Base-by-base conservation (phyloP, 768 basidiomycete genomes). In the Suillus bovinus region DNA sequence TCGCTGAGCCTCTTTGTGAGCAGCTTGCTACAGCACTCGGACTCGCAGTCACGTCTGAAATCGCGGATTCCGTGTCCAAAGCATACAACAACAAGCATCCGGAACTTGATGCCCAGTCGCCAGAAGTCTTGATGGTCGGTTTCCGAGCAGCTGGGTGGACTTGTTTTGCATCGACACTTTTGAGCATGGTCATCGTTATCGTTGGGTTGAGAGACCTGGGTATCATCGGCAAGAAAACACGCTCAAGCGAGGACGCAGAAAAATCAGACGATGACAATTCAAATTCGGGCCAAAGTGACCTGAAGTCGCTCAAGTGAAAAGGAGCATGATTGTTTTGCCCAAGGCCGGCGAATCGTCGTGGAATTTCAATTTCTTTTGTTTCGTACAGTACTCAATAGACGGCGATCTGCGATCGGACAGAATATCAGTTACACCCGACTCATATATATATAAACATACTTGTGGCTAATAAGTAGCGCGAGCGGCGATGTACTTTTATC, bases 21-120 rank as follows among this genome's bases (percentile, higher is more conserved):
- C 54, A 77, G 76, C 66, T 77, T 39, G 76, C 75, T 36, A 77
- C 76, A 0, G 75, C 76, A 4, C 63, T 76, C 11, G 76, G 76
- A 14, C 67, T 77, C 16, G 76, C 76, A 1, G 61, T 76, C 11
- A 71, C 72, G 2, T 72, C 74, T 8, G 73, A 71, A 24, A 70
- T 77, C 11, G 71, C 76, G 2, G 69, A 68, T 33, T 62, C 72
- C 11, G 66, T 72, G 2, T 72, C 74, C 17, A 57, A 70, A 31
- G 66, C 64, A 42, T 73, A 67, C 64, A 66, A 67, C 29, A 59
- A 58, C 14, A 34, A 59, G 4, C 69, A 75, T 38, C 71, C 74
- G 5, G 53, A 57, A 3, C 64, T 72, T 13, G 61, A 57, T 7
- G 22, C 63, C 8, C 58, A 61, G 38, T 70, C 70, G 9, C 73